These are phyloP conservation scores for Erythrophleum fordii DNA, from an alignment of 306 rosid genomes.

Conservation along the genomic window DNA sequence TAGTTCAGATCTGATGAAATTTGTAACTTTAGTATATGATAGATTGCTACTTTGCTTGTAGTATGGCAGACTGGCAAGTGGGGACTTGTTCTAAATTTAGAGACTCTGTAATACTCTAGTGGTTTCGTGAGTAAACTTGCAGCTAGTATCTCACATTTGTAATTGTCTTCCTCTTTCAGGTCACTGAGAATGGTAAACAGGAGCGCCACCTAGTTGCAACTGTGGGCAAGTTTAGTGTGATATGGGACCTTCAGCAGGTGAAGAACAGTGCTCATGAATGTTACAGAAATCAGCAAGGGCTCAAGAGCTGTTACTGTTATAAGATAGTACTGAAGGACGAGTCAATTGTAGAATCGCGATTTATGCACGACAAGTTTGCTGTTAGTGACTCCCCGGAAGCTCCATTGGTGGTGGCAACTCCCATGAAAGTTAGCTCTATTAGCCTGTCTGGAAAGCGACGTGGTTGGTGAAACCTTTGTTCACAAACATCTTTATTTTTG, in stretches of 20 bases:
- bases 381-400: constrained; percentile 87
- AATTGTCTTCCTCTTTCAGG: constrained; percentile 60
- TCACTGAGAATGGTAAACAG: constrained; percentile 93
- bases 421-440: constrained; percentile 93
- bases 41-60: background rate
- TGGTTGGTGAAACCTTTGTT: constrained; percentile 28
- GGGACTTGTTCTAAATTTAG: background rate
- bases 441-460: constrained; percentile 77
- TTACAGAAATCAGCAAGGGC: constrained; percentile 90
- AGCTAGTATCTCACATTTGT: constrained; percentile 12
- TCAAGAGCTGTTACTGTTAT: constrained; percentile 93
- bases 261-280: constrained; percentile 86
- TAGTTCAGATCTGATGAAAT: constrained; percentile 6
- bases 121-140: background rate
- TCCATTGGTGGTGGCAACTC: constrained; percentile 92
- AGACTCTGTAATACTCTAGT: background rate
- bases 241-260: constrained; percentile 96
- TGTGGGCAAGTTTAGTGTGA: constrained; percentile 96
- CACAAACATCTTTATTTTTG: background rate
- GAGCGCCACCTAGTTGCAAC: constrained; percentile 93
- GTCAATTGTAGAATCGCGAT: constrained; percentile 84
- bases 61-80: background rate
- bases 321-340: constrained; percentile 90
- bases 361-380: constrained; percentile 91
- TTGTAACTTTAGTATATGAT: background rate